These are phyloP conservation scores for Heracleum sosnowskyi DNA, from an alignment of 129 eudicot genomes.

Conservation along the genomic window DNA sequence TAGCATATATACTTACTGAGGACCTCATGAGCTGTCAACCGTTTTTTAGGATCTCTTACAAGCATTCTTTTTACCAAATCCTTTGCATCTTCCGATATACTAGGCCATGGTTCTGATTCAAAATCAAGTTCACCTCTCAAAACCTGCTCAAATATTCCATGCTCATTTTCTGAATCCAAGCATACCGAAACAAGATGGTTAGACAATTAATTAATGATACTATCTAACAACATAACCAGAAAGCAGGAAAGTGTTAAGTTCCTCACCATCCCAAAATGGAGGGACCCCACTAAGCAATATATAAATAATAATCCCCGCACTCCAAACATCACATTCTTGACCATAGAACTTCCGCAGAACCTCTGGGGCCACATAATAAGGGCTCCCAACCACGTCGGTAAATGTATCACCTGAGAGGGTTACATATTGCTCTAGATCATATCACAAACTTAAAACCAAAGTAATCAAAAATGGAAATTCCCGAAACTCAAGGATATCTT, in stretches of 20 bases:
- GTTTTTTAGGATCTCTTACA: conserved; percentile 51
- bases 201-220: neutral
- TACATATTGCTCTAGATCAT: conserved; percentile 14
- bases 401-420: conserved; percentile 60
- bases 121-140: conserved; percentile 83
- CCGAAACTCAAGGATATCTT: neutral
- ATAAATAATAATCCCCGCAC: conserved; percentile 89
- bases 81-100: conserved; percentile 79
- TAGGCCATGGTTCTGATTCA: conserved; percentile 89
- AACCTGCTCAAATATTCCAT: conserved; percentile 79
- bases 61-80: conserved; percentile 83
- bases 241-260: conserved; percentile 8
- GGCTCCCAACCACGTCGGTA: conserved; percentile 72
- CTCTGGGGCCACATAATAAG: conserved; percentile 86
- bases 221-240: conserved; percentile 3
- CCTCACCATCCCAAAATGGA: conserved; percentile 95
- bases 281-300: conserved; percentile 83
- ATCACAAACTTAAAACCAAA: neutral
- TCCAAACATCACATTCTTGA: conserved; percentile 89
- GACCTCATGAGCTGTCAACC: conserved; percentile 74
- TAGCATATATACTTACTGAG: conserved; percentile 42
- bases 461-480: neutral
- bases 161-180: conserved; percentile 64
- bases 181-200: conserved; percentile 21
- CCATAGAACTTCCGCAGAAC: conserved; percentile 63